phyloP scores from a whole-genome alignment of 1,284 basidiomycete genomes.

The Laetiporus sulphureus region DNA sequence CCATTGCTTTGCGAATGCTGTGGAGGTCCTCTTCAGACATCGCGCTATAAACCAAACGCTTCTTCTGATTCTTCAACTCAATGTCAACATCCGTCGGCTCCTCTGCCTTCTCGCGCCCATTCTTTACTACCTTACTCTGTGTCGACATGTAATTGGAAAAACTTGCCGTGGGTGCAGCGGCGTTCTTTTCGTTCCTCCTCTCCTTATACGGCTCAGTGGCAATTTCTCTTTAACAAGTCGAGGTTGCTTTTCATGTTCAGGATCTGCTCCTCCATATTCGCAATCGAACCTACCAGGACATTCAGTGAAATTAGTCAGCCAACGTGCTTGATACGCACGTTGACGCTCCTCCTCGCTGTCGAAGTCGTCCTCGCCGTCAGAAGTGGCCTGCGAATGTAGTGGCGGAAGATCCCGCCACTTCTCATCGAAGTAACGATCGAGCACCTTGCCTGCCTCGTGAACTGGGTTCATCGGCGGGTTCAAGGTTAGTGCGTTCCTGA shows the following conservation, averaged over 20 bases:
- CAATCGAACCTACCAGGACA: slow-evolving; percentile 52
- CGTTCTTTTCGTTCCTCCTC: slow-evolving; percentile 49
- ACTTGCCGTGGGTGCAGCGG: slow-evolving; percentile 43
- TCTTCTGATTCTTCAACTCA: slow-evolving; percentile 85
- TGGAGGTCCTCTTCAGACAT: slow-evolving; percentile 82
- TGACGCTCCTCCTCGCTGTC: slow-evolving; percentile 40
- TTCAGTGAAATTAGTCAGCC: slow-evolving; percentile 9
- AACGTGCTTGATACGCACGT: slow-evolving; percentile 34
- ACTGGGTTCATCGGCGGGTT: slow-evolving; percentile 89
- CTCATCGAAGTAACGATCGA: slow-evolving; percentile 85
- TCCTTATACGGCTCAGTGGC: slow-evolving; percentile 52
- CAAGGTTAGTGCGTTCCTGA: slow-evolving; percentile 89
- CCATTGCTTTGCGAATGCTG: slow-evolving; percentile 87
- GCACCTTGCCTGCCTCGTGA: slow-evolving; percentile 72
- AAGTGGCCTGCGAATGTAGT: slow-evolving; percentile 34
- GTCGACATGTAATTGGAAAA: slow-evolving; percentile 48
- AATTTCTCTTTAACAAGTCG: slow-evolving; percentile 48
- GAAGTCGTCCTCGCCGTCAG: slow-evolving; percentile 42
- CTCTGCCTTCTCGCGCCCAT: slow-evolving; percentile 31
- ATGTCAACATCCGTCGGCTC: slow-evolving; percentile 55
- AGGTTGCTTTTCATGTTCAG: slow-evolving; percentile 63
- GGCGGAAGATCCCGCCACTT: slow-evolving; percentile 83
- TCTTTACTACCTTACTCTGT: slow-evolving; percentile 35
- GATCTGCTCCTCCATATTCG: slow-evolving; percentile 68
- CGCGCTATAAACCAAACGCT: slow-evolving; percentile 83